Evolutionary conservation across 2,329 filamentous ascomycete genomes (phyloP), one percentile per base, ranked within the genome.

Genomic region (Curvularia sp.): DNA sequence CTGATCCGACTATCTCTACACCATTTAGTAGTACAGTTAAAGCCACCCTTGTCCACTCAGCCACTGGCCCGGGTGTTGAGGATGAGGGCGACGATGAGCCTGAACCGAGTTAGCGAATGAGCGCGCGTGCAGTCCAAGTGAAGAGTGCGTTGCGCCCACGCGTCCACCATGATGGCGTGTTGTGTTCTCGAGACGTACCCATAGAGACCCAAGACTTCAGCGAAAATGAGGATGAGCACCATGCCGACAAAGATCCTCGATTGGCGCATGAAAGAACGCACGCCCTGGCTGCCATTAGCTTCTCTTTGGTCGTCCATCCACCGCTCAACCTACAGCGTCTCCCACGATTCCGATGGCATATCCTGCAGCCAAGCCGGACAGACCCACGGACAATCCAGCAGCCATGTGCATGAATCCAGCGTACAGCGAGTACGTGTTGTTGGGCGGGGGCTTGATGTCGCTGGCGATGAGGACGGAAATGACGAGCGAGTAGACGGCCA

Each of bases 201-300:
- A 74, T 99, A 99, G 30, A 99, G 88, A 78, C 95, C 95, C 76
- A 99, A 78, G 18, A 99, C 95, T 83, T 99, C 95, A 56, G 92
- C 95, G 76, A 99, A 99, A 86, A 99, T 99, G 64, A 98, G 85
- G 69, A 98, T 98, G 71, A 99, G 81, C 46, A 99, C 94, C 95
- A 98, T 98, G 78, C 95, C 95, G 49, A 99, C 95, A 71, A 97
- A 99, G 66, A 99, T 90, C 64, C 94, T 87, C 49, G 91, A 96
- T 79, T 99, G 95, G 73, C 92, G 87, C 93, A 99, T 97, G 81
- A 96, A 98, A 56, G 93, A 89, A 70, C 95, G 88, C 52, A 98
- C 94, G 60, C 95, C 87, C 84, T 86, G 57, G 13, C 42, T 10
- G 10, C 8, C 1, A 54, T 77, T 55, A 75, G 67, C 46, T 27